Evolutionary conservation across 2,329 filamentous ascomycete species (phyloP).

Genomic region (Aspergillus texensis): DNA sequence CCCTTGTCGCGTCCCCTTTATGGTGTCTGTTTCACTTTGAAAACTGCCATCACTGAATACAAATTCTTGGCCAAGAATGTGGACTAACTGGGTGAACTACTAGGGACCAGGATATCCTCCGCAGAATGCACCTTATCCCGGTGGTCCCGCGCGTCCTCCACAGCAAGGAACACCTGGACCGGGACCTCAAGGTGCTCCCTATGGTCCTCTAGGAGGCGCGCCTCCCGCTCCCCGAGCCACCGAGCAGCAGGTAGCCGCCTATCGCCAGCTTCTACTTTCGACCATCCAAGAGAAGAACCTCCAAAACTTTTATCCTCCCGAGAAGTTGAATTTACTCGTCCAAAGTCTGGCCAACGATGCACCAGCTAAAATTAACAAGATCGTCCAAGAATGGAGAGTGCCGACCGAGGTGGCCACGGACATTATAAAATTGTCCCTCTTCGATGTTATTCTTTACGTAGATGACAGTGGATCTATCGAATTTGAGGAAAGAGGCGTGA

Average conservation of each 20-base stretch:
- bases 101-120: conserved; percentile 32
- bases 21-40: conserved; percentile 12
- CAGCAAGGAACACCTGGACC: conserved; percentile 29
- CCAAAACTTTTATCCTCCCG: conserved; percentile 61
- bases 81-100: conserved; percentile 11
- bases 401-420: conserved; percentile 64
- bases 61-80: neutral
- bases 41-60: neutral
- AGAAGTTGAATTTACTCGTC: conserved; percentile 43
- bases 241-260: conserved; percentile 56
- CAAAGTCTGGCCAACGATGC: conserved; percentile 36
- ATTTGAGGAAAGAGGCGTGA: conserved; percentile 67
- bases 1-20: conserved; percentile 1
- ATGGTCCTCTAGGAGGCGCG: conserved; percentile 32
- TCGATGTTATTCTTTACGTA: conserved; percentile 65
- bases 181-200: conserved; percentile 27
- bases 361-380: conserved; percentile 53
- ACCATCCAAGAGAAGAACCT: conserved; percentile 64
- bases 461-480: conserved; percentile 72
- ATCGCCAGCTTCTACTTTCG: conserved; percentile 58
- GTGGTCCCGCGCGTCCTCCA: conserved; percentile 26
- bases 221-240: conserved; percentile 43
- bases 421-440: conserved; percentile 64
- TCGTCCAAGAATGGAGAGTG: conserved; percentile 61
- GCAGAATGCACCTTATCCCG: conserved; percentile 37